Evolutionary conservation across 2,329 filamentous ascomycete species (phyloP), one percentile per base, ranked within the genome.

Genomic region (Colletotrichum salicis): DNA sequence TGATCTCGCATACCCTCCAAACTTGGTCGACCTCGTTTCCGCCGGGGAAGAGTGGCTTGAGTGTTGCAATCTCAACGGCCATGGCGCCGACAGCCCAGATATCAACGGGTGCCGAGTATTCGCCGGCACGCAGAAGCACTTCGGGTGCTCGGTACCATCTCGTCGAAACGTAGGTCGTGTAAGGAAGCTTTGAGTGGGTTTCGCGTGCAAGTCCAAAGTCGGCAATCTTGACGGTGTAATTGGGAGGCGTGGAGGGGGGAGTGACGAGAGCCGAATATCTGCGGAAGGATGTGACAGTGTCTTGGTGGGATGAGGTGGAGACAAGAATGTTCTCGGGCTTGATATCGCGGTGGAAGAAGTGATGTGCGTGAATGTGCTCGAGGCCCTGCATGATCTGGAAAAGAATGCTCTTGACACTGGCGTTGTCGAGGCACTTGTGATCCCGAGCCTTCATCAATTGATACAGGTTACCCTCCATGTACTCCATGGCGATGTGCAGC

Each of bases 321-420:
- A 99, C 96, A 31, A 99, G 89, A 72, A 99, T 99, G 82, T 99
- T 99, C 83, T 99, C 96, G 45, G 96, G 96, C 83, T 99, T 99
- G 84, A 99, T 98, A 80, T 99, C 96, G 78, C 96, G 94, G 83
- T 99, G 96, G 84, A 99, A 99, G 85, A 99, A 99, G 81, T 94
- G 91, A 84, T 98, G 94, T 48, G 95, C 93, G 84, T 99, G 96
- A 71, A 99, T 98, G 81, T 99, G 96, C 81, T 99, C 95, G 33
- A 99, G 88, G 66, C 96, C 96, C 64, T 94, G 93, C 85, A 99
- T 92, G 78, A 99, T 99, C 85, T 99, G 96, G 83, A 94, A 98
- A 48, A 99, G 87, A 74, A 99, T 97, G 85, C 96, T 98, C 88
- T 99, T 98, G 73, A 99, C 96, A 77, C 94, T 97, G 73, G 89